Base-by-base conservation (phyloP, 1,284 basidiomycete species). In the Cutaneotrichosporon daszewskae region DNA sequence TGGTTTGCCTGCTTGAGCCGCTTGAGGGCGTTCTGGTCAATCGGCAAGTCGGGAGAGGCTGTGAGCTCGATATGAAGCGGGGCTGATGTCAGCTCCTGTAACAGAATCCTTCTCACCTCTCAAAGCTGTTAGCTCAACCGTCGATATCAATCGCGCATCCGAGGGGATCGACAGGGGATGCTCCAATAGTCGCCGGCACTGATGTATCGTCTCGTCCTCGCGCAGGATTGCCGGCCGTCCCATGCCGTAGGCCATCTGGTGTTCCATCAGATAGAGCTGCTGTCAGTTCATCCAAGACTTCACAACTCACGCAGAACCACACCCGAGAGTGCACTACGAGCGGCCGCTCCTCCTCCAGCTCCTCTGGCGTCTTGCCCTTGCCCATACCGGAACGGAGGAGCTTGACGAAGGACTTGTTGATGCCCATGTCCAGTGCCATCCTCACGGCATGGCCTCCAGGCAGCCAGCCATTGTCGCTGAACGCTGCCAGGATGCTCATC, bases 201-300 rank as follows among this genome's bases (percentile, higher is more conserved):
- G 80, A 58, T 77, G 79, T 47, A 94, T 89, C 39, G 86, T 84
- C 59, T 92, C 88, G 58, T 94, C 88, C 53, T 94, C 87, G 60
- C 87, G 85, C 31, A 94, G 75, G 46, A 94, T 88, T 1, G 89
- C 87, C 1, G 89, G 88, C 19, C 90, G 81, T 6, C 90, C 90
- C 23, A 86, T 91, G 5, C 90, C 90, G 57, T 92, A 94, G 1
- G 88, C 90, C 71, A 94, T 79, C 87, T 92, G 88, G 68, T 91
- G 88, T 62, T 92, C 88, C 61, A 90, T 88, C 20, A 92, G 78
- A 64, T 90, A 92, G 14, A 91, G 75, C 65, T 67, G 35, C 2
- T 25, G 40, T 42, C 25, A 43, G 40, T n/a, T n/a, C 18, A 13
- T 16, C 17, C n/a, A 19, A 4, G 17, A 13, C 7, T 6, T 14